Conservation (phyloP, 768 basidiomycete species). For the Suillus americanus region DNA sequence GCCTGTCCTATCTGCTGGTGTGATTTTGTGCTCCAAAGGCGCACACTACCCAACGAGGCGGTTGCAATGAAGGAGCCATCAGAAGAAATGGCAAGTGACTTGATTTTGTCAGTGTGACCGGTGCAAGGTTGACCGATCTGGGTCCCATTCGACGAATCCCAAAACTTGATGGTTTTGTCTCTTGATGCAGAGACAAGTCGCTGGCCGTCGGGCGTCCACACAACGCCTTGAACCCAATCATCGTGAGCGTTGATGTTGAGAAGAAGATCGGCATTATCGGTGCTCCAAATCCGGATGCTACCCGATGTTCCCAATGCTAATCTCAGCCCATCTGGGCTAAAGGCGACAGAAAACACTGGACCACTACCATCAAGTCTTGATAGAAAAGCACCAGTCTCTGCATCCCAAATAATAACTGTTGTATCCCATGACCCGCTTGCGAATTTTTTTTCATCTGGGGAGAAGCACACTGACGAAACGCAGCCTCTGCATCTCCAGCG, state of each 20-base stretch:
- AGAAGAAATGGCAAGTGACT: background rate
- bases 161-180: background rate
- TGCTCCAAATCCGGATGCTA: background rate
- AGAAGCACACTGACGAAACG: background rate
- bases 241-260: background rate
- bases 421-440: background rate
- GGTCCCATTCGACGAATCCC: background rate
- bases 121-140: background rate
- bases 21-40: slow-evolving; percentile 57
- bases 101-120: background rate
- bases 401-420: slow-evolving; percentile 2
- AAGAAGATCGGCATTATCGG: background rate
- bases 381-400: slow-evolving; percentile 9
- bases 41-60: background rate
- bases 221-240: background rate
- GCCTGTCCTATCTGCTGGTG: background rate
- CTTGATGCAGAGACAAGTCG: background rate
- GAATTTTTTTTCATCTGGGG: background rate
- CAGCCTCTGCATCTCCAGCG: too few species aligned
- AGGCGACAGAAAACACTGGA: background rate
- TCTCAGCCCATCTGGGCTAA: background rate
- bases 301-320: background rate
- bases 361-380: background rate
- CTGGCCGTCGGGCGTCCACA: background rate
- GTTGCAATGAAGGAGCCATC: background rate